phyloP scores from a whole-genome alignment of 2,329 filamentous ascomycete genomes.

The Raffaelea arxii region DNA sequence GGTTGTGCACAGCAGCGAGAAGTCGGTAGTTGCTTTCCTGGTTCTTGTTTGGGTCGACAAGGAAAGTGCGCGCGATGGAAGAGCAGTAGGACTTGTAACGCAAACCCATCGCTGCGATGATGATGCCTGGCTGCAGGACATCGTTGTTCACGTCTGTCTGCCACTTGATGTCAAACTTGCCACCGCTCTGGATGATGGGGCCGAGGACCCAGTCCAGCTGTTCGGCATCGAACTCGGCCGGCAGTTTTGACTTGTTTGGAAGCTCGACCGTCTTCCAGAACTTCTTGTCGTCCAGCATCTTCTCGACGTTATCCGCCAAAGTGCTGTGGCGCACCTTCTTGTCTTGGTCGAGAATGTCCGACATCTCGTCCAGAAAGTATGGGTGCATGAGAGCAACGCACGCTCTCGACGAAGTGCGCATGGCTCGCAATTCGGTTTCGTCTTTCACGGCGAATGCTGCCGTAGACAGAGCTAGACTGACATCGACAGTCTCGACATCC shows the following conservation, averaged over 20 bases:
- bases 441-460: constrained; percentile 88
- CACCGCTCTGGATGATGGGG: constrained; percentile 87
- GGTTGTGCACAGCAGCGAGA: constrained; percentile 71
- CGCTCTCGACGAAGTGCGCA: constrained; percentile 88
- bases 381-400: constrained; percentile 92
- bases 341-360: constrained; percentile 85
- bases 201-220: constrained; percentile 93
- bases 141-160: constrained; percentile 70
- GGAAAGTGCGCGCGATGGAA: constrained; percentile 82
- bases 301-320: constrained; percentile 77
- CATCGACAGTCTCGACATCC: constrained; percentile 81
- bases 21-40: constrained; percentile 94
- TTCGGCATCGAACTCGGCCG: constrained; percentile 73
- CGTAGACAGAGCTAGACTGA: constrained; percentile 69
- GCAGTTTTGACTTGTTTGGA: constrained; percentile 64
- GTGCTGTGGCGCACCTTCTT: constrained; percentile 91
- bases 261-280: constrained; percentile 79
- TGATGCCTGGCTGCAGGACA: constrained; percentile 80
- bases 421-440: constrained; percentile 83
- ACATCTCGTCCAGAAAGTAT: constrained; percentile 98
- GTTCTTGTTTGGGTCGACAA: constrained; percentile 93
- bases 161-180: constrained; percentile 85
- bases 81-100: constrained; percentile 96
- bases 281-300: constrained; percentile 85
- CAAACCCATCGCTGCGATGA: constrained; percentile 83